Evolutionary conservation across 164 flowering plant species (phyloP), one percentile per base, ranked within the genome.

Genomic region (Chimonanthus praecox): DNA sequence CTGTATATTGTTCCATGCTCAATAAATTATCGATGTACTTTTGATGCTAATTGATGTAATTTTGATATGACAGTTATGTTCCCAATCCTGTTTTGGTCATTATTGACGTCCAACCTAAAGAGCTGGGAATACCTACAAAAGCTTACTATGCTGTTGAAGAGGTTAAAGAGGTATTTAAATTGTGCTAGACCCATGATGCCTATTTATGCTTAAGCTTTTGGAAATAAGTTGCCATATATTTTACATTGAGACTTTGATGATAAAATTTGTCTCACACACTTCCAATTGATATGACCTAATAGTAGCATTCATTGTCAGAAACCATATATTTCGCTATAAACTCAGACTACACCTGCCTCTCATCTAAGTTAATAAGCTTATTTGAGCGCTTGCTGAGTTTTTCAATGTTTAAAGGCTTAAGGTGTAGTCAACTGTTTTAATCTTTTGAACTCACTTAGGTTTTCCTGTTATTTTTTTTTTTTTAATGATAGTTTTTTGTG

Each of bases 71-170:
- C 85, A 93, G 99, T 80, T 95, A 95, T 81, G 97, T 92, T 20
- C 88, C 97, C 6, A 94, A 87, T 79, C 99, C 99, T 70, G 96
- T 92, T 11, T 82, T 96, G 86, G 99, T 96, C 67, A 96, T 96
- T 16, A 92, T 96, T 71, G 99, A 96, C 82, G 99, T 96, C 64
- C 97, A 96, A 77, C 99, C 98, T 45, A 90, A 87, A 78, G 97
- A 96, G 82, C 83, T 96, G 48, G 99, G 98, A 79, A 89, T 94
- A 71, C 99, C 99, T 70, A 92, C 97, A 8, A 92, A 94, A 77
- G 99, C 99, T 33, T 94, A 96, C 81, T 96, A 80, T 81, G 92
- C 88, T 78, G 95, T 96, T 71, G 98, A 96, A 84, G 99, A 96
- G 80, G 97, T 96, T 58, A 92, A 94, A 78, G 98, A 96, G 97